Base-by-base conservation (phyloP, 2,329 filamentous ascomycete genomes). In the Alternaria sp. region DNA sequence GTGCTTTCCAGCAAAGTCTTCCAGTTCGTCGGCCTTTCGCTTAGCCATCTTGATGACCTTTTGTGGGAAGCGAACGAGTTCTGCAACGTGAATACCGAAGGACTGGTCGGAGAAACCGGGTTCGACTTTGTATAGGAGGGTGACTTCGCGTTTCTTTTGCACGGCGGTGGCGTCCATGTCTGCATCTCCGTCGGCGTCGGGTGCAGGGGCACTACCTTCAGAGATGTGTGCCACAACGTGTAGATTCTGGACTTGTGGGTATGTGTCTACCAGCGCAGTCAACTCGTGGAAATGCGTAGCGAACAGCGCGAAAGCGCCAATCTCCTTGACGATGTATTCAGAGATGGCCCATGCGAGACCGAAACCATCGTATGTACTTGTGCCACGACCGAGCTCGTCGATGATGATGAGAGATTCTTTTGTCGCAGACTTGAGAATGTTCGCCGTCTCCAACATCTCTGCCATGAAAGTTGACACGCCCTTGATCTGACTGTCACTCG, bases 21-120 rank as follows among this genome's bases (percentile, higher is more conserved):
- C 96, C 37, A 99, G 86, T 84, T 99, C 96, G 79, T 98, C 96
- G 0, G 96, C 96, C 84, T 99, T 99, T 72, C 96, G 89, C 83
- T 97, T 97, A n/a, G 96, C 96, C 96, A 99, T 99, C 68, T 94
- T 93, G 64, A 99, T 92, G 15, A 99, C 96, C 83, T 99, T 99
- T 72, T 93, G 90, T 0, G 96, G 96, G 83, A 99, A 99, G 47
- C 94, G 89, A 20, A 99, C 96, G 6, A 99, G 87, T 82, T 99
- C 96, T 1, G 96, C 96, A 14, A 99, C 96, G 81, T 99, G 96
- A 72, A 99, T 99, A 72, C 96, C 96, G 79, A 99, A 99, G 62
- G 92, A 96, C 82, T 99, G 96, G 80, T 99, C 96, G 77, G 94
- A 97, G 72, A 99, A 91, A 53, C 96, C 96, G 0, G 93, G 92